These are phyloP conservation scores for Baffinella frigidus DNA, from an alignment of 208 protist genomes.

Conservation along the genomic window DNA sequence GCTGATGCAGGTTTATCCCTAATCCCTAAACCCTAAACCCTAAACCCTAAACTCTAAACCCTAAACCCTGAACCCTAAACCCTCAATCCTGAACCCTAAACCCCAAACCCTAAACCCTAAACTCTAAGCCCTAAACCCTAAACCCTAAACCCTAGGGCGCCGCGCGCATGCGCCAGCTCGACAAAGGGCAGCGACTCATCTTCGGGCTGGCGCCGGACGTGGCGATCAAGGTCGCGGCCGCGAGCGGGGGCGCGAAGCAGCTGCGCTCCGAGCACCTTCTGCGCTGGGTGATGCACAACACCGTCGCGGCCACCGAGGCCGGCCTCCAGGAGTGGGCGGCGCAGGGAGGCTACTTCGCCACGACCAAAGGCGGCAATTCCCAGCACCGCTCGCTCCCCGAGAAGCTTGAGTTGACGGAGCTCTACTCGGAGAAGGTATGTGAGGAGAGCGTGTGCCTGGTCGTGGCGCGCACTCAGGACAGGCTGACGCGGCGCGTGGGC, in stretches of 20 bases:
- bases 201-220: constrained; percentile 15
- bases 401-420: background rate
- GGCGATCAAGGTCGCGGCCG: background rate
- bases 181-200: background rate
- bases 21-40: too few relatives aligned
- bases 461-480: background rate
- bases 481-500: background rate
- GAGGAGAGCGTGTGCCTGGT: background rate
- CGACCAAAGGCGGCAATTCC: background rate
- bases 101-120: too few relatives aligned
- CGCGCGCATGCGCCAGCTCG: constrained; percentile 61
- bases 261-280: background rate
- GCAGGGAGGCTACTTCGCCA: background rate
- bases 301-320: background rate
- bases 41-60: too few relatives aligned
- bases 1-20: constrained; percentile 69
- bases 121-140: background rate
- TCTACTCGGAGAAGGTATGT: background rate
- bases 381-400: background rate
- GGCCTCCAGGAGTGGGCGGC: background rate
- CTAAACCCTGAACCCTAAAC: too few relatives aligned
- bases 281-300: constrained; percentile 40
- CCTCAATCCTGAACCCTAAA: too few relatives aligned
- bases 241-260: background rate
- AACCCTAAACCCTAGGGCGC: background rate